Percentiles rank a stretch among this genome's conserved stretches.
These are phyloP conservation scores for Dictyostelium brefeldianum DNA, from an alignment of 78 protist species.

Conservation along the genomic window DNA sequence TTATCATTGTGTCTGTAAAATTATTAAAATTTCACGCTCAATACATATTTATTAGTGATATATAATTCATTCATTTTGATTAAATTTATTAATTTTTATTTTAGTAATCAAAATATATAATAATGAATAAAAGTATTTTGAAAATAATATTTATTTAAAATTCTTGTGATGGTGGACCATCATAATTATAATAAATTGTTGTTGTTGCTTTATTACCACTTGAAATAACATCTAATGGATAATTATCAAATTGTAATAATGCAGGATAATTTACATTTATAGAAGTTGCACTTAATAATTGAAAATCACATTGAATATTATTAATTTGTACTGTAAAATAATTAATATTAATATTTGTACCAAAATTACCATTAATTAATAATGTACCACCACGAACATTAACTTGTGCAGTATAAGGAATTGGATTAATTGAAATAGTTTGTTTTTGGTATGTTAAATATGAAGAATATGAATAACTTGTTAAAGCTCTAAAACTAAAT, in stretches of 20 bases:
- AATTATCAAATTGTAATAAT: neutral
- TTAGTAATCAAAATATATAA: too few relatives aligned
- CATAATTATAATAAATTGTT: neutral
- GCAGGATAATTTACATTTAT: neutral
- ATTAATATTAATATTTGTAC: neutral
- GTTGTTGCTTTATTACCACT: slow-evolving; percentile 8
- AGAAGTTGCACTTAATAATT: neutral
- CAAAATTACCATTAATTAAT: neutral
- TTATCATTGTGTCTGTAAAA: too few relatives aligned
- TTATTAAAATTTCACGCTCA: too few relatives aligned
- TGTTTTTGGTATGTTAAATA: neutral
- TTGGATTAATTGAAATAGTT: neutral
- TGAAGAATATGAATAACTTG: neutral
- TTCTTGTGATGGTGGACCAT: neutral
- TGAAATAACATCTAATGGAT: neutral
- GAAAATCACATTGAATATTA: neutral
- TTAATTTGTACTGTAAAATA: neutral
- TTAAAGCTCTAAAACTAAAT: neutral
- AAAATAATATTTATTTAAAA: neutral
- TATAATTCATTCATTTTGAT: too few relatives aligned
- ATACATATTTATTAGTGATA: too few relatives aligned
- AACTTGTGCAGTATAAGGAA: neutral
- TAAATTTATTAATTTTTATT: too few relatives aligned
- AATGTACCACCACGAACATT: neutral
- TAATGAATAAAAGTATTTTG: neutral